A percentile compares a stretch with the other conserved stretches of the same genome.
These are phyloP conservation scores for Tilletia indica DNA, from an alignment of 1,284 basidiomycete genomes.

Conservation along the genomic window DNA sequence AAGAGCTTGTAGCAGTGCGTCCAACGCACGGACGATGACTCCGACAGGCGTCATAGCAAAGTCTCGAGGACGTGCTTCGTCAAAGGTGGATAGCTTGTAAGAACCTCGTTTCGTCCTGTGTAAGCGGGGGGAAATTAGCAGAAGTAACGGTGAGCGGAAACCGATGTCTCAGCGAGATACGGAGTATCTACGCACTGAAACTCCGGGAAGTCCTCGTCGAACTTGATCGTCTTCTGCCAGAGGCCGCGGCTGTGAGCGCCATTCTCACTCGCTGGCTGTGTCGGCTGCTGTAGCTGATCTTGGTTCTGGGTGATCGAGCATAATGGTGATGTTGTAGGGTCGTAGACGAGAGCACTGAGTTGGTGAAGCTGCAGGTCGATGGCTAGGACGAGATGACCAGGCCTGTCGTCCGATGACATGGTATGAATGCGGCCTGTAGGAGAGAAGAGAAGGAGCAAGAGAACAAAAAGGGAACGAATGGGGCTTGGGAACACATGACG, in stretches of 20 bases:
- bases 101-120: neutral
- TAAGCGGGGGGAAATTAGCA: neutral
- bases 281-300: neutral
- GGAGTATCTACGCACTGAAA: neutral
- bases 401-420: too few species aligned
- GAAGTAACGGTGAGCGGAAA: neutral
- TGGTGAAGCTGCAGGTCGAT: slow-evolving; percentile 14
- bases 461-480: too few species aligned
- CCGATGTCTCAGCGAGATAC: neutral
- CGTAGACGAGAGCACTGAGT: slow-evolving; percentile 7
- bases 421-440: neutral
- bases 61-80: neutral
- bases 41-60: neutral
- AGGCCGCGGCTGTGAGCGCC: neutral
- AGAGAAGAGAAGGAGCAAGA: neutral
- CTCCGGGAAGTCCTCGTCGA: neutral
- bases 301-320: neutral
- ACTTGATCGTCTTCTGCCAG: slow-evolving; percentile 7
- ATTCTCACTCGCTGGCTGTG: neutral
- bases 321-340: neutral
- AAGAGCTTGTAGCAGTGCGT: neutral
- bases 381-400: neutral
- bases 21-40: neutral
- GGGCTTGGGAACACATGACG: too few species aligned
- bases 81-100: neutral